These are phyloP conservation scores for Galerina sulciceps DNA, from an alignment of 768 basidiomycete species.

Conservation along the genomic window DNA sequence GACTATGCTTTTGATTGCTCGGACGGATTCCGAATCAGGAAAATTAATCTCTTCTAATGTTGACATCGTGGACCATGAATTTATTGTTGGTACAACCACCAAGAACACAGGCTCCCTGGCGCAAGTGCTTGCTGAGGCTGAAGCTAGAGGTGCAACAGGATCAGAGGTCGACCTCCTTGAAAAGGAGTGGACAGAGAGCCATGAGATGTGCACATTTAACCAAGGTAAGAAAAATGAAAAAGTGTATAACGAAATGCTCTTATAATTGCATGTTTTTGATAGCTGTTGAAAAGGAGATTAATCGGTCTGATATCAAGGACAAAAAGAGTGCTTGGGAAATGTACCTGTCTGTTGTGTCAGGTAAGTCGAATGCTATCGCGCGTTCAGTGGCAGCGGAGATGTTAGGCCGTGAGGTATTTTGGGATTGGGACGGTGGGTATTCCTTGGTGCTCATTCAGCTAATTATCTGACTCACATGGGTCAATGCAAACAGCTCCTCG, in stretches of 20 bases:
- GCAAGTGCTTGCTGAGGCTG: conserved; percentile 71
- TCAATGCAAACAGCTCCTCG: conserved; percentile 61
- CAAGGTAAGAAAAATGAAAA: conserved; percentile 56
- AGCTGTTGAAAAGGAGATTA: conserved; percentile 68
- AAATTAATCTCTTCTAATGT: conserved; percentile 85
- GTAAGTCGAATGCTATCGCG: conserved; percentile 75
- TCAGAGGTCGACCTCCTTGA: conserved; percentile 76
- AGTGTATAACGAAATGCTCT: neutral
- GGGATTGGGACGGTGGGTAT: conserved; percentile 84
- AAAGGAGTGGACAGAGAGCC: conserved; percentile 69
- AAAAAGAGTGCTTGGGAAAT: conserved; percentile 60
- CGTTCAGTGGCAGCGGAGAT: conserved; percentile 76
- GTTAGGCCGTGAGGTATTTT: conserved; percentile 70
- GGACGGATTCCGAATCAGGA: conserved; percentile 90
- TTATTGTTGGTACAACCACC: conserved; percentile 65
- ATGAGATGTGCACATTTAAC: conserved; percentile 82
- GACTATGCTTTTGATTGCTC: conserved; percentile 87
- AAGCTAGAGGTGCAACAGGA: conserved; percentile 63
- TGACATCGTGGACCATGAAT: conserved; percentile 82
- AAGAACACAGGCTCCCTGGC: conserved; percentile 58
- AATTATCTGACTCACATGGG: neutral
- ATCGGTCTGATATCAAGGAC: conserved; percentile 48
- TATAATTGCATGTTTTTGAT: neutral
- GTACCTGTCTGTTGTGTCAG: conserved; percentile 60
- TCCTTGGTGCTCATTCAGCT: neutral